Evolutionary conservation across 2,329 filamentous ascomycete species (phyloP), one percentile per base, ranked within the genome.

Genomic region (Thelonectria olida): DNA sequence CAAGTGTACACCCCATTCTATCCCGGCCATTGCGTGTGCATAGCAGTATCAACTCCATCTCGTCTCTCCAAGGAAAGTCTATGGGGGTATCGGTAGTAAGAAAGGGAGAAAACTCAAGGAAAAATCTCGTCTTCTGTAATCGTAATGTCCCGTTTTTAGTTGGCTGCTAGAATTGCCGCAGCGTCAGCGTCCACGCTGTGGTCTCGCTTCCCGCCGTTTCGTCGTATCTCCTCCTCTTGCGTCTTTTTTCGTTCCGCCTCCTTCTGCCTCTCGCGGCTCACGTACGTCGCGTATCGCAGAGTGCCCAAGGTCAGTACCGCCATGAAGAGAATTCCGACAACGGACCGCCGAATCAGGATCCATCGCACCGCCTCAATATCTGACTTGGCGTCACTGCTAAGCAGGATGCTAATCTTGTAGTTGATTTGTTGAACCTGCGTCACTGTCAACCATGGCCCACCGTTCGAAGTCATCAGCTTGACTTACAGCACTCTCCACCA

Each of bases 311-410:
- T 88, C 62, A 89, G 72, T 31, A 90, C 79, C 27, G 83, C 87
- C 86, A 90, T 87, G 77, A 90, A 87, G 53, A 89, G 73, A 64
- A 90, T 88, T n/a, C 87, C 88, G 36, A 88, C 75, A 25, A 88
- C 87, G 20, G 87, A 87, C 52, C 88, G 81, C 55, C 86, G 81
- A 63, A 89, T 92, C 65, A 90, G 79, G 39, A 97, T 89, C 96
- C 96, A 98, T 61, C 96, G 85, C 49, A 99, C 81, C 2, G 90
- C 91, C 76, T 99, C 96, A 49, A 98, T 94, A 70, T 97, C 92
- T 5, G 92, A 95, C 75, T 95, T 94, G 48, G 91, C 89, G 76
- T 98, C 96, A 64, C 92, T 96, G 75, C 93, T 96, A 42, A 99
- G 85, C 39, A 88, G 85, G 28, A 97, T 93, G 20, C 92, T 96